Evolutionary conservation across 2,329 filamentous ascomycete species (phyloP), one percentile per base, ranked within the genome.

Genomic region (Corynespora cassiicola): DNA sequence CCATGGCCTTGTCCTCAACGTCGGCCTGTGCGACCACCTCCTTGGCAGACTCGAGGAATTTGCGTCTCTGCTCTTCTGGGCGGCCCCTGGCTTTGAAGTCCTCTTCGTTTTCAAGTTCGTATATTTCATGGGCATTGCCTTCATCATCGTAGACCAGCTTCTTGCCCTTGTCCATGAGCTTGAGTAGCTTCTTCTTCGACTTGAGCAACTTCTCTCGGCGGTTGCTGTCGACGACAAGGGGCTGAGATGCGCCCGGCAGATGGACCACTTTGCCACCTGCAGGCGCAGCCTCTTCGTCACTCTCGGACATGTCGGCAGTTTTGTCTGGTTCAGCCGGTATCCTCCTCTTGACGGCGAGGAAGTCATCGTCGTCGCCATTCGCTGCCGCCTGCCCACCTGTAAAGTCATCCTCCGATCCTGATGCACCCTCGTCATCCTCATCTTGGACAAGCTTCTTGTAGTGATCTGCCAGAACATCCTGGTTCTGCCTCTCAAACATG

Each of bases 401-500:
- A 23, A 64, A 61, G 15, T 57, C 52, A 29, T 70, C 61, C 22
- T 66, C 61, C 21, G 65, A 57, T 20, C 63, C 51, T n/a, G 68
- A 63, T 47, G 71, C 69, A 52, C 68, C 47, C 42, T 77, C 66
- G 5, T 70, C 68, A 3, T 70, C 61, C 16, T 69, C 71, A 25
- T 75, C 72, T 33, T 80, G 83, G 44, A 97, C 84, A 48, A 99
- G 79, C 61, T 92, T 96, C 43, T 84, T 82, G 75, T 96, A 97
- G 71, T 99, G 94, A 39, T 86, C 84, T n/a, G 92, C 91, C 50
- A 99, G 72, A 20, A 99, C 88, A 63, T 96, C 91, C 70, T 97
- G 92, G 70, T 99, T 99, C 56, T 87, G 88, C 45, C 94, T 81
- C 74, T 96, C 92, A 69, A 97, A 96, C 94, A 99, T 97, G 55